These are phyloP conservation scores for Apophysomyces variabilis DNA, from an alignment of 371 early-diverging fungal species.

Conservation along the genomic window DNA sequence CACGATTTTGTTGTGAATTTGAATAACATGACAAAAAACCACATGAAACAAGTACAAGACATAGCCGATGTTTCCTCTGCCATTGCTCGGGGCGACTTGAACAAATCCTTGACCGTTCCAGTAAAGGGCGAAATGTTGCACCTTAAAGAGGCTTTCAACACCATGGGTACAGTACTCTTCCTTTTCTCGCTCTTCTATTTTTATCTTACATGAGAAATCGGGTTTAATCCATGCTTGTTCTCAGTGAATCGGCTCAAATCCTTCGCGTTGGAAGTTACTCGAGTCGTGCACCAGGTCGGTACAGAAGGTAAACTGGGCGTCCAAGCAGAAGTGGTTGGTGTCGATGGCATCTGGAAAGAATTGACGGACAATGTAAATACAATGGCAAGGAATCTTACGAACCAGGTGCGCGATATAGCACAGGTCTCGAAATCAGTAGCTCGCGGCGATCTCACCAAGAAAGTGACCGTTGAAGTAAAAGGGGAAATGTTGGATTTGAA, in stretches of 20 bases:
- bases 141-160: constrained; percentile 75
- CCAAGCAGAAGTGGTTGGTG: constrained; percentile 38
- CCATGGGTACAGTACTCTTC: constrained; percentile 58
- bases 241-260: constrained; percentile 37
- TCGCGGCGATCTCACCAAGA: constrained; percentile 49
- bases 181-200: background rate
- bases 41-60: constrained; percentile 73
- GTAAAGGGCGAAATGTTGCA: constrained; percentile 72
- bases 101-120: constrained; percentile 67
- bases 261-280: constrained; percentile 44
- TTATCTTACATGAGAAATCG: background rate
- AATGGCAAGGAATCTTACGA: constrained; percentile 47
- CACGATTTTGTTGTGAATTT: constrained; percentile 69
- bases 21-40: constrained; percentile 68
- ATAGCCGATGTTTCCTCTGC: constrained; percentile 77
- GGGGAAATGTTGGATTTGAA: constrained; percentile 61
- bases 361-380: constrained; percentile 60
- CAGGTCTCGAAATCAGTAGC: constrained; percentile 52
- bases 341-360: constrained; percentile 64
- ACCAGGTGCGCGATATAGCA: constrained; percentile 56
- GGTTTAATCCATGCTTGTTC: background rate
- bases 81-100: constrained; percentile 75
- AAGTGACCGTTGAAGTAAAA: constrained; percentile 44
- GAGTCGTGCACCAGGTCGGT: constrained; percentile 41
- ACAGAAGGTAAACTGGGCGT: constrained; percentile 41